Evolutionary conservation across 305 asterid genomes (phyloP).

Genomic region (Fraxinus sp.): DNA sequence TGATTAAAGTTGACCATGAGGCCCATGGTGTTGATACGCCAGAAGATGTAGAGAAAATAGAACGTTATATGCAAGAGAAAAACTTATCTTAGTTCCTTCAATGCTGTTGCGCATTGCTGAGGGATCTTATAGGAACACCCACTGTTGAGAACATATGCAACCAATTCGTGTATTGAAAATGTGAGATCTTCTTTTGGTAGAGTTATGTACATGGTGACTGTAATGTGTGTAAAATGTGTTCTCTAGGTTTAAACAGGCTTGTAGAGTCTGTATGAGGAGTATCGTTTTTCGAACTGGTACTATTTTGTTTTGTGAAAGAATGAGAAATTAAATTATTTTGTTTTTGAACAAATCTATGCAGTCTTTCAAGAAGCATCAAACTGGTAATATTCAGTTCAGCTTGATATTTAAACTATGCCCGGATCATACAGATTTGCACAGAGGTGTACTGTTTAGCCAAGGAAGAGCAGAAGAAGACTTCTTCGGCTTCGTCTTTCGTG

Average conservation of each 20-base stretch:
- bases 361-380: background rate
- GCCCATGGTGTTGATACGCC: conserved; percentile 72
- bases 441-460: too few species aligned
- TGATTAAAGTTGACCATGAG: conserved; percentile 75
- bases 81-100: conserved; percentile 43
- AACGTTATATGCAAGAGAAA: conserved; percentile 52
- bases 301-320: background rate
- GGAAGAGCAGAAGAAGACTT: too few species aligned
- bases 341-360: background rate
- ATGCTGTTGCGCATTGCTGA: background rate
- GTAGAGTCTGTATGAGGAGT: background rate
- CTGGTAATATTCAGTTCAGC: too few species aligned
- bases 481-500: too few species aligned
- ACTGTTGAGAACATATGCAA: background rate
- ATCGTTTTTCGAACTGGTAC: background rate
- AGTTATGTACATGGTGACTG: background rate
- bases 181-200: background rate
- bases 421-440: too few species aligned
- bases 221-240: background rate
- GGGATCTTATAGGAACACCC: background rate
- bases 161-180: background rate
- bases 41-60: conserved; percentile 67
- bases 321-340: background rate
- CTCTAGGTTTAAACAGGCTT: background rate
- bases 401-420: too few species aligned